phyloP scores from a whole-genome alignment of 2,329 filamentous ascomycete species.

The Ophiosphaerella narmari region DNA sequence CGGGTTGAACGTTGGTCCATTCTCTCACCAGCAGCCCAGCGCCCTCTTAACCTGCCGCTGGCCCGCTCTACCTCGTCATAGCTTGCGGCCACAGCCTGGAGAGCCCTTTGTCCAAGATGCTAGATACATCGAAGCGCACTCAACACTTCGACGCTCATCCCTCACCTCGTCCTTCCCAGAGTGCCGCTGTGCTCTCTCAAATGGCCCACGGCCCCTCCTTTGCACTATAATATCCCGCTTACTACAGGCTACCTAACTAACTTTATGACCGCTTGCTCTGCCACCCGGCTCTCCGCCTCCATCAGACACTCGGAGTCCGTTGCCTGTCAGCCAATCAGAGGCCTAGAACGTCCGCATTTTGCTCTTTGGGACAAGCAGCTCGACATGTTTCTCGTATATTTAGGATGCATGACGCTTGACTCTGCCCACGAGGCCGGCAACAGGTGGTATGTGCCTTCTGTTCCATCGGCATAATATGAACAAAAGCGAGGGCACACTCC shows the following conservation, averaged over 20 bases:
- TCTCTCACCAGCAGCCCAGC: slow-evolving; percentile 24
- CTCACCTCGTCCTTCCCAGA: neutral
- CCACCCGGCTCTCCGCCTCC: slow-evolving; percentile 30
- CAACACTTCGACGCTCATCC: neutral
- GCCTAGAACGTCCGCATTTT: neutral
- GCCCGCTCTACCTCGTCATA: slow-evolving; percentile 14
- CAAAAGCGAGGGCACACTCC: too few relatives aligned
- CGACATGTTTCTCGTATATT: neutral
- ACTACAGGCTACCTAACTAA: neutral
- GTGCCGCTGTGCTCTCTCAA: neutral
- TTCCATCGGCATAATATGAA: too few relatives aligned
- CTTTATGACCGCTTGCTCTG: slow-evolving; percentile 2
- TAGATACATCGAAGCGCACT: neutral
- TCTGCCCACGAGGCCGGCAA: neutral
- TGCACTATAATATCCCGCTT: slow-evolving; percentile 1
- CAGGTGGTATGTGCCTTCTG: too few relatives aligned
- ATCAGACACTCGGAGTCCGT: slow-evolving; percentile 26
- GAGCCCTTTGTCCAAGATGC: too few relatives aligned
- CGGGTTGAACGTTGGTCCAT: slow-evolving; percentile 23
- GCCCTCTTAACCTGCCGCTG: slow-evolving; percentile 16
- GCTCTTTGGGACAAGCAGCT: neutral
- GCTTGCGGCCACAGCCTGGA: slow-evolving; percentile 3
- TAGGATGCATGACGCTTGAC: neutral
- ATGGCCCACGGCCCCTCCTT: neutral
- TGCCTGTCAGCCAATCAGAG: slow-evolving; percentile 15